phyloP scores from a whole-genome alignment of 371 early-diverging fungal species.

The Apophysomyces trapeziformis region DNA sequence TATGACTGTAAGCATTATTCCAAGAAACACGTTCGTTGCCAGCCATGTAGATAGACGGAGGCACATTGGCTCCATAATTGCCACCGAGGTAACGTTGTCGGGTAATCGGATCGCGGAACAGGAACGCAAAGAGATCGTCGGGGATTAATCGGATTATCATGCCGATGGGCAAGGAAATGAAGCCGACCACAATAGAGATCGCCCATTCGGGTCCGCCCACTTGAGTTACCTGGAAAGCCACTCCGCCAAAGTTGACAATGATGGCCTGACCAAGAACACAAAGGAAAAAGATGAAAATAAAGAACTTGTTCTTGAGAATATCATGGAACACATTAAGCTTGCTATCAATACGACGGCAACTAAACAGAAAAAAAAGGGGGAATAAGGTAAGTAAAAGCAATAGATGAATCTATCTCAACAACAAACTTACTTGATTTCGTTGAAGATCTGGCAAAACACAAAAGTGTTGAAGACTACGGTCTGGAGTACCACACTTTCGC shows the following conservation, averaged over 20 bases:
- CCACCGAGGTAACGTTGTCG: conserved; percentile 38
- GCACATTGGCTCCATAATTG: background rate
- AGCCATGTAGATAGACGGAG: conserved; percentile 40
- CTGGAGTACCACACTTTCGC: conserved; percentile 37
- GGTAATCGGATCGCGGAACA: conserved; percentile 30
- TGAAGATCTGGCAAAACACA: conserved; percentile 74
- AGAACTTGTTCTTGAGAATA: conserved; percentile 58
- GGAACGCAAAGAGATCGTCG: conserved; percentile 40
- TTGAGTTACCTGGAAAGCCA: conserved; percentile 55
- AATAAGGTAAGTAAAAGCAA: background rate
- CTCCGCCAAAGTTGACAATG: conserved; percentile 65
- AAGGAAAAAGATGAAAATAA: conserved; percentile 57
- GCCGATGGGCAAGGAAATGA: conserved; percentile 71
- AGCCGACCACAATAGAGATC: conserved; percentile 66
- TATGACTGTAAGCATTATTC: conserved; percentile 6
- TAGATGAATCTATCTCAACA: background rate
- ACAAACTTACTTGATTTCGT: conserved; percentile 59
- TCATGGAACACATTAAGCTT: conserved; percentile 63
- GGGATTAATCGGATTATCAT: conserved; percentile 69
- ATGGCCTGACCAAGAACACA: conserved; percentile 59
- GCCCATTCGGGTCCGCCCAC: conserved; percentile 66
- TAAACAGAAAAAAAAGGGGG: conserved; percentile 19
- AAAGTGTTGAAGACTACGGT: conserved; percentile 76
- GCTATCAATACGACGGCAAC: conserved; percentile 65
- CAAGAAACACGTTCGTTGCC: conserved; percentile 30